Percentiles rank a stretch among this genome's conserved stretches.
phyloP scores from a whole-genome alignment of 106 monocot species.

The Dendrobium chrysotoxum region DNA sequence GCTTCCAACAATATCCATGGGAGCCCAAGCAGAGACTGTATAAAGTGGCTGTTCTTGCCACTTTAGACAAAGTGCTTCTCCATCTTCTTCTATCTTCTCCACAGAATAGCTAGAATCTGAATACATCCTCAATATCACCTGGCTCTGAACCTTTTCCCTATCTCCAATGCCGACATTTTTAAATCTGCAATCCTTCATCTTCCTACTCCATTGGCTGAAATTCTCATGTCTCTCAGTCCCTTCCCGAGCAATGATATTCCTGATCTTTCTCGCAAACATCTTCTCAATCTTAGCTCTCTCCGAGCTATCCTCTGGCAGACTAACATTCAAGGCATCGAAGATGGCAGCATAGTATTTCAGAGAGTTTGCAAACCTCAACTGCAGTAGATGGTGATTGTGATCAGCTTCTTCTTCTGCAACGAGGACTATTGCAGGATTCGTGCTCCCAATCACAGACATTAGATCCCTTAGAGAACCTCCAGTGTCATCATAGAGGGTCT shows the following conservation, averaged over 20 bases:
- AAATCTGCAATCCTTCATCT: conserved; percentile 52
- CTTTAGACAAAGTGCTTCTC: conserved; percentile 50
- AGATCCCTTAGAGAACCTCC: conserved; percentile 36
- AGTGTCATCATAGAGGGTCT: conserved; percentile 44
- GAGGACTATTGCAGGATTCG: conserved; percentile 53
- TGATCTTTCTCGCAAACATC: conserved; percentile 79
- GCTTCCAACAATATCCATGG: conserved; percentile 20
- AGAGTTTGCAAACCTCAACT: conserved; percentile 41
- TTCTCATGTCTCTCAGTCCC: conserved; percentile 64
- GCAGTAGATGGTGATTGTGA: conserved; percentile 52
- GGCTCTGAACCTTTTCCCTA: conserved; percentile 50
- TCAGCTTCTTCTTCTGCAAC: conserved; percentile 71
- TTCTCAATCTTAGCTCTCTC: conserved; percentile 69
- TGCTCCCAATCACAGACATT: conserved; percentile 54
- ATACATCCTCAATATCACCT: conserved; percentile 66
- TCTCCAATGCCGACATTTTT: conserved; percentile 27
- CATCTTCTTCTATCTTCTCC: conserved; percentile 26
- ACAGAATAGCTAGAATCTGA: conserved; percentile 35
- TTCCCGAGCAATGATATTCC: conserved; percentile 54
- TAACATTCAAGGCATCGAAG: conserved; percentile 55
- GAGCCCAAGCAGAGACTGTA: conserved; percentile 79
- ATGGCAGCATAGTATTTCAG: conserved; percentile 64
- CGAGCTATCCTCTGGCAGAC: conserved; percentile 25
- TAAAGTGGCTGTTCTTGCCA: conserved; percentile 69
- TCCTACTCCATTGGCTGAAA: conserved; percentile 50